Conservation (phyloP, 352 stramenopile species). For the Phytophthora fragariae region DNA sequence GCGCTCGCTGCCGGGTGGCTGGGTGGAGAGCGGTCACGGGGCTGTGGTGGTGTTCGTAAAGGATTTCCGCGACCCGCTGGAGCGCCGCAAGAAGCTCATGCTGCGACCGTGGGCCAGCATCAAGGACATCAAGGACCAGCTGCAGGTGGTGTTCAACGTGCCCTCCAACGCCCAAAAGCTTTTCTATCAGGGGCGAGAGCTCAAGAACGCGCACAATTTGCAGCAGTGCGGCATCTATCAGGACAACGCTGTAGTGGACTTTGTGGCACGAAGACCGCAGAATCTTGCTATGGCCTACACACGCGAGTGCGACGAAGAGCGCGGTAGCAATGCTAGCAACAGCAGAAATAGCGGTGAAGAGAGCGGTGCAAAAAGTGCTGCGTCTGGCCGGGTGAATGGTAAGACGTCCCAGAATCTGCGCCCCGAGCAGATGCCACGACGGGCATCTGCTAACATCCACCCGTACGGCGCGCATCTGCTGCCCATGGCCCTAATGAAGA, state of each 20-base stretch:
- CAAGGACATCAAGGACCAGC: slow-evolving; percentile 89
- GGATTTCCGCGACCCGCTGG: slow-evolving; percentile 83
- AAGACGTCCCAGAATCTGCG: slow-evolving; percentile 46
- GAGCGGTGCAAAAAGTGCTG: slow-evolving; percentile 19
- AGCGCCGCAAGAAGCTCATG: slow-evolving; percentile 87
- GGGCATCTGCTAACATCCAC: too few relatives aligned
- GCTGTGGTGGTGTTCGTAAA: slow-evolving; percentile 77
- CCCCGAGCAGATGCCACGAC: slow-evolving; percentile 65
- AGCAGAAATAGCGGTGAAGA: slow-evolving; percentile 20
- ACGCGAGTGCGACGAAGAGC: slow-evolving; percentile 20
- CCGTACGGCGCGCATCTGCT: slow-evolving; percentile 81
- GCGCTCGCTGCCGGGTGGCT: slow-evolving; percentile 75
- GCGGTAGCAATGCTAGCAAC: slow-evolving; percentile 20
- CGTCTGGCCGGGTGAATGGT: slow-evolving; percentile 17
- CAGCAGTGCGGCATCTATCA: slow-evolving; percentile 88
- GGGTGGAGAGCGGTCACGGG: slow-evolving; percentile 80
- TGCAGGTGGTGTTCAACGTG: slow-evolving; percentile 87
- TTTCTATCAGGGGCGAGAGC: slow-evolving; percentile 82
- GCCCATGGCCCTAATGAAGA: slow-evolving; percentile 82
- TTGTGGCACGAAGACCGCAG: slow-evolving; percentile 71
- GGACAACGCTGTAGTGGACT: slow-evolving; percentile 81
- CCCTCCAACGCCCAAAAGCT: slow-evolving; percentile 83
- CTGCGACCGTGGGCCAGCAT: slow-evolving; percentile 80
- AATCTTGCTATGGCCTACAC: slow-evolving; percentile 62
- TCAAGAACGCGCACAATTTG: slow-evolving; percentile 86